Evolutionary conservation across 2,329 filamentous ascomycete species (phyloP).

Genomic region (Fusarium chaquense): DNA sequence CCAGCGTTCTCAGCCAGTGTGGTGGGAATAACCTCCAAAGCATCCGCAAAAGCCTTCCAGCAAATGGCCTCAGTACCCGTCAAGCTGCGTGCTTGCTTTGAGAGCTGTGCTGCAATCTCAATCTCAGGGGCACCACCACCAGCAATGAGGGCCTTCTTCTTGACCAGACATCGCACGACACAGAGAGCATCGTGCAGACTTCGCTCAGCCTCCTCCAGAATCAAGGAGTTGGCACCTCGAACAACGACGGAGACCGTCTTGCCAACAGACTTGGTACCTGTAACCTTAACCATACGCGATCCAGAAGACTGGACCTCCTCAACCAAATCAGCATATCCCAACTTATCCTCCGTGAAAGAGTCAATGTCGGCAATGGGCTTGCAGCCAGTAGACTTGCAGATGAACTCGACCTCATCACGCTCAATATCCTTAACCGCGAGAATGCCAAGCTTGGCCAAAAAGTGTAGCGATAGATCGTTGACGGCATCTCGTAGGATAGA

Average conservation of each 20-base stretch:
- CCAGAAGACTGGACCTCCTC: conserved; percentile 92
- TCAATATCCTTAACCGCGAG: conserved; percentile 97
- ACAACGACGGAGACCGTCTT: conserved; percentile 96
- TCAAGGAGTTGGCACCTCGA: conserved; percentile 92
- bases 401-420: conserved; percentile 98
- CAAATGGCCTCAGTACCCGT: conserved; percentile 96
- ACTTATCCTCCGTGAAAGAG: conserved; percentile 98
- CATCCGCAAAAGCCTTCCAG: conserved; percentile 99
- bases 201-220: conserved; percentile 96
- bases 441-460: conserved; percentile 96
- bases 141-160: conserved; percentile 99
- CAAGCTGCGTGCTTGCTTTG: conserved; percentile 83
- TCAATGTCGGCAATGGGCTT: conserved; percentile 99
- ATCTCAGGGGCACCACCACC: conserved; percentile 97
- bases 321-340: conserved; percentile 91
- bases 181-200: conserved; percentile 97
- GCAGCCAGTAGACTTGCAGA: conserved; percentile 99
- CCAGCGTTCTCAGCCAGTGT: conserved; percentile 98
- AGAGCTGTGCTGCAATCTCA: conserved; percentile 89
- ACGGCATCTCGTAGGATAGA: conserved; percentile 97
- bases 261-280: conserved; percentile 83
- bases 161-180: conserved; percentile 95
- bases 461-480: conserved; percentile 97
- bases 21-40: conserved; percentile 96
- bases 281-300: conserved; percentile 93